Evolutionary conservation across 345 rosid genomes (phyloP).

Genomic region (Citrus trifoliata): DNA sequence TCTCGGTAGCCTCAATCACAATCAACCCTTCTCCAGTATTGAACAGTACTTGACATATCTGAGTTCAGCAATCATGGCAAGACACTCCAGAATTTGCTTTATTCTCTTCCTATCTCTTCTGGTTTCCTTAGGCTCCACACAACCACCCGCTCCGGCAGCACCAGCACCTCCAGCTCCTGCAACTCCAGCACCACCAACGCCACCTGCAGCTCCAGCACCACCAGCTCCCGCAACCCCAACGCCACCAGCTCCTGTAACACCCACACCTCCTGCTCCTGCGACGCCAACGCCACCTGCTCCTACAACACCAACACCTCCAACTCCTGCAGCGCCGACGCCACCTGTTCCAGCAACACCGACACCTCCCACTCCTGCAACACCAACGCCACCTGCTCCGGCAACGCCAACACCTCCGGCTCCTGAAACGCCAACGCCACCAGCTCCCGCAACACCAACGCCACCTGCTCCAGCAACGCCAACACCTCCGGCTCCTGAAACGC

Average conservation of each 20-base stretch:
- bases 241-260: too few relatives aligned
- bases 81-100: background rate
- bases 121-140: background rate
- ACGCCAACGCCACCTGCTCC: too few relatives aligned
- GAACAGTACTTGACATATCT: background rate
- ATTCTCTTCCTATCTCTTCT: background rate
- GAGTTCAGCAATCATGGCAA: background rate
- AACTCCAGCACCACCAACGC: background rate
- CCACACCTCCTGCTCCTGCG: too few relatives aligned
- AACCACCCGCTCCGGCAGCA: background rate
- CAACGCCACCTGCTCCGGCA: background rate
- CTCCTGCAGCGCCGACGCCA: background rate
- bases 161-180: background rate
- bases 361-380: background rate
- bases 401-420: rapidly evolving
- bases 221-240: background rate
- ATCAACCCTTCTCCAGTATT: background rate
- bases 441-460: background rate
- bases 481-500: rapidly evolving
- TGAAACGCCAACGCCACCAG: background rate
- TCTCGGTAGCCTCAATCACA: background rate
- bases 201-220: background rate
- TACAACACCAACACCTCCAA: too few relatives aligned
- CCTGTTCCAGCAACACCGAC: background rate
- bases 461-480: rapidly evolving